phyloP scores from a whole-genome alignment of 2,329 filamentous ascomycete species.

The Ophiostoma quercus region DNA sequence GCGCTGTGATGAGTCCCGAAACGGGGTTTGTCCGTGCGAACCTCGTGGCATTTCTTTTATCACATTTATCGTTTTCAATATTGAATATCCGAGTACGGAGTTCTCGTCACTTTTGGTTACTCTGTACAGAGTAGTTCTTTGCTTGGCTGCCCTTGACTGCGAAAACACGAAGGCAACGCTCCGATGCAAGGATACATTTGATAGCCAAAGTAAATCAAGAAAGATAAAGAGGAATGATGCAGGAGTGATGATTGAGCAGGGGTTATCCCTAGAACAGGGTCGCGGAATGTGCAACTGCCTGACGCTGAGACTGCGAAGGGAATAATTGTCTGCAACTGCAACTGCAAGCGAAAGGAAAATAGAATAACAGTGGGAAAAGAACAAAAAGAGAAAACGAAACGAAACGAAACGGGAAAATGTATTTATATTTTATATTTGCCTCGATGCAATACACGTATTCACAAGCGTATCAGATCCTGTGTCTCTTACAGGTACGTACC shows the following conservation, averaged over 20 bases:
- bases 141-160: not conserved
- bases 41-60: not conserved
- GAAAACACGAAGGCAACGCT: not conserved
- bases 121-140: not conserved
- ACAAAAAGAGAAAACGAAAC: not conserved
- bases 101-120: not conserved
- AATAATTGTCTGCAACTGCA: not conserved
- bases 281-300: conserved; percentile 1
- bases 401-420: not conserved
- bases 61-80: not conserved
- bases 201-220: not conserved
- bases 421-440: not conserved
- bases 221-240: not conserved
- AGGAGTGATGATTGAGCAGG: not conserved
- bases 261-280: not conserved
- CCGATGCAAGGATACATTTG: not conserved
- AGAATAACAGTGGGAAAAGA: not conserved
- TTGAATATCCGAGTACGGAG: no score
- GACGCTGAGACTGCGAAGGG: not conserved
- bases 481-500: no score
- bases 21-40: not conserved
- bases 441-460: not conserved
- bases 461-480: not conserved
- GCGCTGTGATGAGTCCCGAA: not conserved
- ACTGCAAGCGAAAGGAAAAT: not conserved